Evolutionary conservation across 2,329 filamentous ascomycete genomes (phyloP).

Genomic region (Colletotrichum melonis): DNA sequence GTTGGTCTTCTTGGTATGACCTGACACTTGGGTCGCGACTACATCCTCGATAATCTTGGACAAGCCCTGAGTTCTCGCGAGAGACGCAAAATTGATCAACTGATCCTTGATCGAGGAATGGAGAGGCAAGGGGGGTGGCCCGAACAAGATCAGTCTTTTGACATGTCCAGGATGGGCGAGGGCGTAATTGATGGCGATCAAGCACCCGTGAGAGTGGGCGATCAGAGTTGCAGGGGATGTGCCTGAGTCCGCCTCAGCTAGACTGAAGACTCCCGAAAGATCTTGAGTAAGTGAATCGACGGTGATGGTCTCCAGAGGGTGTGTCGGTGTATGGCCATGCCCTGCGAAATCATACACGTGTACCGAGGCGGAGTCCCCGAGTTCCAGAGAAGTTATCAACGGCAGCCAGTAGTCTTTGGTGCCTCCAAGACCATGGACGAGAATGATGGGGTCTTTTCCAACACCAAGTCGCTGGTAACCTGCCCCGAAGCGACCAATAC

Average conservation of each 20-base stretch:
- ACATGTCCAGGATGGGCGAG: constrained; percentile 52
- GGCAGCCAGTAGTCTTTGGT: constrained; percentile 57
- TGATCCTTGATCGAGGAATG: constrained; percentile 45
- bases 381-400: constrained; percentile 49
- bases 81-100: constrained; percentile 48
- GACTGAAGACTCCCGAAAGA: constrained; percentile 50
- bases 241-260: constrained; percentile 42
- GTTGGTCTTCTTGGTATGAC: constrained; percentile 48
- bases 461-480: constrained; percentile 48
- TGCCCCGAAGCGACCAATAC: constrained; percentile 51
- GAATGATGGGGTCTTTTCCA: constrained; percentile 51
- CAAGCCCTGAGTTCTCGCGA: constrained; percentile 58
- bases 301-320: constrained; percentile 52
- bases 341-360: constrained; percentile 67
- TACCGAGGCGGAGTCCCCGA: constrained; percentile 44
- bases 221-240: constrained; percentile 52
- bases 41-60: constrained; percentile 52
- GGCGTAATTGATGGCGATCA: constrained; percentile 57
- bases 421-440: constrained; percentile 67
- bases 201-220: constrained; percentile 63
- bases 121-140: constrained; percentile 58
- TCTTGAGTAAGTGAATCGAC: constrained; percentile 58
- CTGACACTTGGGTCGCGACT: constrained; percentile 48
- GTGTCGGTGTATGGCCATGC: constrained; percentile 64
- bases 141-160: constrained; percentile 57